Base-by-base conservation (phyloP, 305 asterid species). In the Caryopteris hybrid region DNA sequence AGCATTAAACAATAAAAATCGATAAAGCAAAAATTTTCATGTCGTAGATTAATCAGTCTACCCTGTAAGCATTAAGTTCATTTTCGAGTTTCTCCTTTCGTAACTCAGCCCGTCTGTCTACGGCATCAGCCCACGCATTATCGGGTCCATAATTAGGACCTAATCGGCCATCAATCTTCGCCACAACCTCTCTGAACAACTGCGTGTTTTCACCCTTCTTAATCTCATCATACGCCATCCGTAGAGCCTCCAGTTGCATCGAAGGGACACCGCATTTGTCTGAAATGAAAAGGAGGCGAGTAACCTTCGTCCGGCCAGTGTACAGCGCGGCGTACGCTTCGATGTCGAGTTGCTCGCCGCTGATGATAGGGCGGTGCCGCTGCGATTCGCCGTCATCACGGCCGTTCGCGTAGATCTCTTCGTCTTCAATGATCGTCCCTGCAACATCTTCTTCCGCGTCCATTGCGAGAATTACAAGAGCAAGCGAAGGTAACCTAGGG, bases 171-270 rank as follows among this genome's bases (percentile, higher is more conserved):
- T 78, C 88, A 54, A 94, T 86, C 86, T 84, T 94, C 65, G 74
- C 81, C 14, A 86, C 86, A 64, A 89, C 95, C 74, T 94, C 96
- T 46, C 93, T 78, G 70, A 83, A 87, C 47, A 94, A 57, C 83
- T 83, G 90, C 57, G 98, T 85, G 76, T 94, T 88, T 75, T 91
- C 96, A 23, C 99, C 98, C 79, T 89, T 91, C 83, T 91, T 94
- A 63, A 89, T 79, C 88, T 89, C 99, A 58, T 94, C 99, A 71
- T 87, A 94, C 12, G 99, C 97, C 92, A 94, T 89, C 64, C 98
- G 73, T 78, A 94, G 66, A 27, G 97, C 97, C 63, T 94, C 99
- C 59, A 86, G 61, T 74, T 84, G 86, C 99, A 87, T 91, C 73
- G 92, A 51, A 41, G 70, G 61, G 62, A 75, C 83, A 29, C 81